Percentiles rank a stretch among this genome's conserved stretches.
phyloP scores from a whole-genome alignment of 306 rosid species.

The Hippophae tibetana region DNA sequence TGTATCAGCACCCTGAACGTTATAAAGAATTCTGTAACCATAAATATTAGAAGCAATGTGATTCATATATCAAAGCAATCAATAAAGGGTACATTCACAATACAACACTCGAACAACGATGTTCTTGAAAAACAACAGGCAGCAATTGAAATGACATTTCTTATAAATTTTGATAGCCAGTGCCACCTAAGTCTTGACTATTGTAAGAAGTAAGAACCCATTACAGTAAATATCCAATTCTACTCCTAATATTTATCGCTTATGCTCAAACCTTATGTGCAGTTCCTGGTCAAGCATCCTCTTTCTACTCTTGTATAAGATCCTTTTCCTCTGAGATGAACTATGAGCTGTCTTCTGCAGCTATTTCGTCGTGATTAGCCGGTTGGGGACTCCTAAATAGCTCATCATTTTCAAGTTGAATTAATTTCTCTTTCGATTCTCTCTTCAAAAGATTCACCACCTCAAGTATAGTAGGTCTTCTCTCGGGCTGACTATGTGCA shows the following conservation, averaged over 20 bases:
- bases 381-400: constrained; percentile 39
- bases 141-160: constrained; percentile 3
- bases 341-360: constrained; percentile 63
- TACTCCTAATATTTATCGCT: constrained; percentile 1
- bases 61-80: too few species aligned
- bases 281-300: constrained; percentile 19
- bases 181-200: constrained; percentile 1
- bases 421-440: constrained; percentile 54
- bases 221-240: constrained; percentile 3
- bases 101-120: neutral
- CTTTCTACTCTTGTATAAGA: constrained; percentile 30
- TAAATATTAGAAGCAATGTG: too few species aligned
- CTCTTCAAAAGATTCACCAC: constrained; percentile 75
- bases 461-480: constrained; percentile 70
- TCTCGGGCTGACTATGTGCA: constrained; percentile 60
- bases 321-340: constrained; percentile 62
- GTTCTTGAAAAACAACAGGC: neutral
- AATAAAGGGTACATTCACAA: constrained; percentile 1
- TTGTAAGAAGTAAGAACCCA: constrained; percentile 7
- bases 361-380: constrained; percentile 19
- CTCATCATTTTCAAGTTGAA: constrained; percentile 54
- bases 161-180: constrained; percentile 24
- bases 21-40: too few species aligned
- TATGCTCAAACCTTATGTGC: constrained; percentile 14
- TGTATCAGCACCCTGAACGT: too few species aligned